Base-by-base conservation (phyloP, 441 rosid genomes). In the Euphorbia celastroides region DNA sequence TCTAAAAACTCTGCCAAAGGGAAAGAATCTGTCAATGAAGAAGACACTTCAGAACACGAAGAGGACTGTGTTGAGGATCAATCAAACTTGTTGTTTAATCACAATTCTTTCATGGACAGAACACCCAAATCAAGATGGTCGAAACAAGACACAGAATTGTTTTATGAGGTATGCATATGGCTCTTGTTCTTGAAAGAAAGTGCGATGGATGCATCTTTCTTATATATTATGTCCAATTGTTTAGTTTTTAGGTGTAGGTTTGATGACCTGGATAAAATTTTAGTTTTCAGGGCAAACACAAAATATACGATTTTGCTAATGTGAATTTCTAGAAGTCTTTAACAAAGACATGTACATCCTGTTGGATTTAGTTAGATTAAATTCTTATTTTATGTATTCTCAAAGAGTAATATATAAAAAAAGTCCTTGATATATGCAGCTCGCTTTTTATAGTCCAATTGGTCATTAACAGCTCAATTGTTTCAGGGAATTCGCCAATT, bases 111-210 rank as follows among this genome's bases (percentile, higher is more conserved):
- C 71, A 89, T 89, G 98, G 77, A 84, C 62, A 87, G 75, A 79
- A 77, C 84, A 62, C 78, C 87, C n/a, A 83, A 75, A 52, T 64
- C 71, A 70, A 80, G 88, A 77, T 94, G 98, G 99, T 83, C 97
- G 48, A 94, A 89, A 62, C 82, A 81, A 74, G 98, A 92, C 32
- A 92, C 97, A 6, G 89, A 89, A 57, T 76, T 84, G 79, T 94
- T 92, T 77, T 92, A 86, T 56, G 85, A 84, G 92, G 94, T 84
- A 72, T n/a, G 16, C 20, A n/a, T 54, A 32, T 28, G 34, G 26
- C 23, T 36, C 19, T 62, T 12, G 10, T 9, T 19, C 28, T 30
- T 17, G 51, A 50, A 32, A 22, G 38, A 46, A 36, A 28, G 23
- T 14, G 31, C 27, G 58, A 30, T 11, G 12, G 32, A 59, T 38